phyloP scores from a whole-genome alignment of 2,329 filamentous ascomycete species.

The Lomentospora prolificans region DNA sequence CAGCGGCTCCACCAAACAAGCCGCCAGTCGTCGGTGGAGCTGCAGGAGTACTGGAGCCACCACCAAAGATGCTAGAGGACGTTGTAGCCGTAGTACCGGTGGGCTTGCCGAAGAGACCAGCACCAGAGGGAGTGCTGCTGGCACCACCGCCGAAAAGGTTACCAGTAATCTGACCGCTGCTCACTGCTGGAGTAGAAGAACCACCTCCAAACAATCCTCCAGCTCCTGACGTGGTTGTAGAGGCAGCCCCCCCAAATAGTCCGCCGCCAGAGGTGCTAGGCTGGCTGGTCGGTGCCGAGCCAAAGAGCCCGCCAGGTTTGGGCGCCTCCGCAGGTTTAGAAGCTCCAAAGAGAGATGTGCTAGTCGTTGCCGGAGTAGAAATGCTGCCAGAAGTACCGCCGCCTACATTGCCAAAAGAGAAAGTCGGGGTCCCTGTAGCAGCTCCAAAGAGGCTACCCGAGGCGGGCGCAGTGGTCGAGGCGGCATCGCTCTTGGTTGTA shows the following conservation, averaged over 20 bases:
- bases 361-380: constrained; percentile 41
- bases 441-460: constrained; percentile 30
- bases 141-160: constrained; percentile 16
- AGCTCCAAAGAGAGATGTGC: constrained; percentile 15
- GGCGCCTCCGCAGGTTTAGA: constrained; percentile 8
- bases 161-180: not conserved
- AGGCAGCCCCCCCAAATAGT: constrained; percentile 7
- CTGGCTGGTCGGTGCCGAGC: constrained; percentile 14
- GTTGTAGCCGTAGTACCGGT: constrained; percentile 12
- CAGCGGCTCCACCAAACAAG: constrained; percentile 18
- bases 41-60: constrained; percentile 8
- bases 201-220: constrained; percentile 1
- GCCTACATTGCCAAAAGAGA: constrained; percentile 29
- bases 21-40: constrained; percentile 13
- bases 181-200: not conserved
- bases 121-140: constrained; percentile 15
- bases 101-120: constrained; percentile 16
- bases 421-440: constrained; percentile 18
- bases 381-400: constrained; percentile 31
- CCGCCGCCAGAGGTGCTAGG: constrained; percentile 13
- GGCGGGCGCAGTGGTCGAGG: constrained; percentile 26
- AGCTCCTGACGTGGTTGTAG: constrained; percentile 13
- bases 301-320: constrained; percentile 17
- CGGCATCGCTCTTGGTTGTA: constrained; percentile 12
- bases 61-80: constrained; percentile 15